Evolutionary conservation across 23 red algal genomes (phyloP).

Genomic region (Agarophyton chilense): DNA sequence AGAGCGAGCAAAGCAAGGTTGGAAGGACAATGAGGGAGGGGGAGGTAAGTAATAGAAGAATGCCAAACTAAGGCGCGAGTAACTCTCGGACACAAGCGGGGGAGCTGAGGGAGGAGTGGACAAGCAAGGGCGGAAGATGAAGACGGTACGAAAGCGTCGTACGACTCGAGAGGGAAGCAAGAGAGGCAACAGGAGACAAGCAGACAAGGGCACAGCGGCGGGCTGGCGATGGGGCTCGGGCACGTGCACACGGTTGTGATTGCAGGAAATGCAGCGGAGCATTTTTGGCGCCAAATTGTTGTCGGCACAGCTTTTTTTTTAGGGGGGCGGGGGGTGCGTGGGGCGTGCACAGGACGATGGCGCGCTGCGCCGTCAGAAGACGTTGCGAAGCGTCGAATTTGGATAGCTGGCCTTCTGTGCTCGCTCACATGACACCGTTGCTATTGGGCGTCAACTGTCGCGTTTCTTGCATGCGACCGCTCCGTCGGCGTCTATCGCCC

Average conservation of each 20-base stretch:
- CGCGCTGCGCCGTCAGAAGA: background rate
- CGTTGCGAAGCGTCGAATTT: conserved; percentile 7
- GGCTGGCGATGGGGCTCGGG: conserved; percentile 40
- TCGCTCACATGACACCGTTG: conserved; percentile 18
- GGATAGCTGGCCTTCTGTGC: conserved; percentile 23
- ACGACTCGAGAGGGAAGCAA: background rate
- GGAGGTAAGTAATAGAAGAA: background rate
- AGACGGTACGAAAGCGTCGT: background rate
- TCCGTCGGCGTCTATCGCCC: background rate
- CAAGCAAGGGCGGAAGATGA: background rate
- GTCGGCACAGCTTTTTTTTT: conserved; percentile 22
- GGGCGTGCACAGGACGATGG: no score
- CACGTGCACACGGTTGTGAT: conserved; percentile 49
- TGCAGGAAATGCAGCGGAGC: conserved; percentile 18
- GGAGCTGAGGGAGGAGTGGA: background rate
- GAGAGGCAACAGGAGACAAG: background rate
- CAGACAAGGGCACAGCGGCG: conserved; percentile 12
- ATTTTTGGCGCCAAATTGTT: conserved; percentile 50
- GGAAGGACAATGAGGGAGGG: background rate
- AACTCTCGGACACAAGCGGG: background rate
- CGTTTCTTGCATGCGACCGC: background rate
- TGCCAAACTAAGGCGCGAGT: background rate
- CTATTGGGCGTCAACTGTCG: background rate
- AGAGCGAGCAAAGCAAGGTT: background rate
- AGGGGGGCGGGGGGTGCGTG: background rate